phyloP scores from a whole-genome alignment of 2,329 filamentous ascomycete genomes.

The Clarireedia sp. region DNA sequence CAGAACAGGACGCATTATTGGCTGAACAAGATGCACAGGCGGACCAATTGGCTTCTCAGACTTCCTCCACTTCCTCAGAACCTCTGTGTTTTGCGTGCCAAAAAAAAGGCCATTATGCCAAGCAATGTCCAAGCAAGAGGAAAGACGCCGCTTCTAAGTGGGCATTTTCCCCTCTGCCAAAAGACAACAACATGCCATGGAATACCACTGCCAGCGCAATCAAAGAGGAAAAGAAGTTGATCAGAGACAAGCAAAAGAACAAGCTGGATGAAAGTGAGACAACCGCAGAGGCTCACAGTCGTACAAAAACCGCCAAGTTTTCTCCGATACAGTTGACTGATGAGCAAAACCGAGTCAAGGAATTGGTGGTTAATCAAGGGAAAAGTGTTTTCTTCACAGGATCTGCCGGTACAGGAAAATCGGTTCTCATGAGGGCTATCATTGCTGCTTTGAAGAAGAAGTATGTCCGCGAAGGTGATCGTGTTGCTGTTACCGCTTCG shows the following conservation, averaged over 20 bases:
- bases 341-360: slow-evolving; percentile 78
- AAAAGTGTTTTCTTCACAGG: slow-evolving; percentile 98
- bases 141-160: slow-evolving; percentile 14
- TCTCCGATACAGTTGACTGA: slow-evolving; percentile 52
- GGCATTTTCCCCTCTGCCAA: slow-evolving; percentile 33
- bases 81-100: slow-evolving; percentile 18
- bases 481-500: slow-evolving; percentile 87
- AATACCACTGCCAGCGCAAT: slow-evolving; percentile 66
- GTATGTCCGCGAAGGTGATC: slow-evolving; percentile 66
- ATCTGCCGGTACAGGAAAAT: slow-evolving; percentile 94
- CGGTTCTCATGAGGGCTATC: slow-evolving; percentile 86
- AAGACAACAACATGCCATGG: slow-evolving; percentile 47
- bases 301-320: slow-evolving; percentile 33
- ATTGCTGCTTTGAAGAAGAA: slow-evolving; percentile 75
- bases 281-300: slow-evolving; percentile 36
- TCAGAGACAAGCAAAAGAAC: slow-evolving; percentile 54
- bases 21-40: slow-evolving; percentile 16
- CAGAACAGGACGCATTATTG: slow-evolving; percentile 26
- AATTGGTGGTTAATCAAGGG: slow-evolving; percentile 69
- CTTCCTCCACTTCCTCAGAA: slow-evolving; percentile 12
- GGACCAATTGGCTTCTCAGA: slow-evolving; percentile 12
- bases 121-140: slow-evolving; percentile 13
- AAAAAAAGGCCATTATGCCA: slow-evolving; percentile 14
- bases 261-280: slow-evolving; percentile 35
- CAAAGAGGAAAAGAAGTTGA: slow-evolving; percentile 70